Evolutionary conservation across 768 basidiomycete genomes (phyloP).

Genomic region (Suillus decipiens): DNA sequence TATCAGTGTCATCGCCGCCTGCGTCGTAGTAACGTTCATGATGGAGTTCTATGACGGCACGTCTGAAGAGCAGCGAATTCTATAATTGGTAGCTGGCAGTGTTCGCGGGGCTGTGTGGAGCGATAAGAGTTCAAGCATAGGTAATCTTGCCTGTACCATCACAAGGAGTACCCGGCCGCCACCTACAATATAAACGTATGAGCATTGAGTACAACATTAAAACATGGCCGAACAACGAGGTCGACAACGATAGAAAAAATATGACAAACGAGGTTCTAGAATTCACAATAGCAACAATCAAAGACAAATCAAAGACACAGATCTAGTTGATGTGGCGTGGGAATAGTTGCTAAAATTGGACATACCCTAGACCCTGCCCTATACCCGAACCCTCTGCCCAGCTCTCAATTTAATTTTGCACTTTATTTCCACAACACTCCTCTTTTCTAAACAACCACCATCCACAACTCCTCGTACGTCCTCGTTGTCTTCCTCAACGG

Average conservation of each 20-base stretch:
- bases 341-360: conserved; percentile 14
- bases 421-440: conserved; percentile 49
- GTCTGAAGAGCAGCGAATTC: neutral
- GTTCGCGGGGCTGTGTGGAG: neutral
- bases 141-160: neutral
- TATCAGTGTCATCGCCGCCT: conserved; percentile 5
- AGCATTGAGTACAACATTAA: neutral
- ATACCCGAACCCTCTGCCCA: conserved; percentile 73
- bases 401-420: conserved; percentile 63
- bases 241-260: conserved; percentile 3
- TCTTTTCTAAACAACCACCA: conserved; percentile 48
- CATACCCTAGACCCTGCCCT: conserved; percentile 41
- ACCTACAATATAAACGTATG: neutral
- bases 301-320: conserved; percentile 9
- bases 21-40: conserved; percentile 3
- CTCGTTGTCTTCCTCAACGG: conserved; percentile 31
- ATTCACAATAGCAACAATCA: conserved; percentile 15
- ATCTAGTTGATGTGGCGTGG: conserved; percentile 29
- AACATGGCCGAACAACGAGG: conserved; percentile 5
- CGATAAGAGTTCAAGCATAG: conserved; percentile 1
- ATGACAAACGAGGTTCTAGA: conserved; percentile 5
- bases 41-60: conserved; percentile 5
- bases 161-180: neutral
- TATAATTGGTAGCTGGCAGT: conserved; percentile 7
- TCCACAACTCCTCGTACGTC: conserved; percentile 47